Evolutionary conservation across 2,329 filamentous ascomycete species (phyloP).

Genomic region (Trichoderma brevicompactum): DNA sequence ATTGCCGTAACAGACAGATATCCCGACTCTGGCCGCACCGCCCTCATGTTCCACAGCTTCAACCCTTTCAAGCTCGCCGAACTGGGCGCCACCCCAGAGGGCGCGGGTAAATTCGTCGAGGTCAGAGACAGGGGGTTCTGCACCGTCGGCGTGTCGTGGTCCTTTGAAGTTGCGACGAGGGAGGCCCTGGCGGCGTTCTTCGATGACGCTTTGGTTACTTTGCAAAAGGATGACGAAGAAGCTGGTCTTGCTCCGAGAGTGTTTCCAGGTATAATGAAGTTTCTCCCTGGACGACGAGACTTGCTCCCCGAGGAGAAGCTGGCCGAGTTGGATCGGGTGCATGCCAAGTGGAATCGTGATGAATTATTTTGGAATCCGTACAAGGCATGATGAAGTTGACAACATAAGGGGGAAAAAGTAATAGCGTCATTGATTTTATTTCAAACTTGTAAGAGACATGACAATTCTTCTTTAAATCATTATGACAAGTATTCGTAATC

Average conservation of each 20-base stretch:
- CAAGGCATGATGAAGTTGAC: not conserved
- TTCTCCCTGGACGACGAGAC: conserved; percentile 32
- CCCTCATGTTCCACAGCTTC: conserved; percentile 31
- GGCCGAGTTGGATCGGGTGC: conserved; percentile 31
- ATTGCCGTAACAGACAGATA: conserved; percentile 32
- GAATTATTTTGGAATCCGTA: conserved; percentile 39
- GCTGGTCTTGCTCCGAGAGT: conserved; percentile 25
- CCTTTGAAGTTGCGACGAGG: conserved; percentile 28
- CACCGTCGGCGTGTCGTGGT: conserved; percentile 29
- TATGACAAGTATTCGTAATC: not conserved
- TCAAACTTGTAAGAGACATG: no score
- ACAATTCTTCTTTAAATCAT: not conserved
- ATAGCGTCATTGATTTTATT: no score
- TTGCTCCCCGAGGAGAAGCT: conserved; percentile 32
- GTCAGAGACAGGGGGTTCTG: conserved; percentile 32
- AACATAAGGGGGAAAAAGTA: no score
- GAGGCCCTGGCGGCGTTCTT: conserved; percentile 19
- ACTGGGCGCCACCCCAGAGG: not conserved
- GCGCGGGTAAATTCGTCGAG: conserved; percentile 32
- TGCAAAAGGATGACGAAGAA: conserved; percentile 28
- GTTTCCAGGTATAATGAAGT: conserved; percentile 35
- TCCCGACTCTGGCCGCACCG: conserved; percentile 31
- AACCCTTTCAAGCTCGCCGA: conserved; percentile 30
- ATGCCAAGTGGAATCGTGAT: conserved; percentile 35
- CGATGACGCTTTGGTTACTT: conserved; percentile 28